Evolutionary conservation across 495 filamentous ascomycete genomes (phyloP).

Genomic region (Neurospora tetrasperma): DNA sequence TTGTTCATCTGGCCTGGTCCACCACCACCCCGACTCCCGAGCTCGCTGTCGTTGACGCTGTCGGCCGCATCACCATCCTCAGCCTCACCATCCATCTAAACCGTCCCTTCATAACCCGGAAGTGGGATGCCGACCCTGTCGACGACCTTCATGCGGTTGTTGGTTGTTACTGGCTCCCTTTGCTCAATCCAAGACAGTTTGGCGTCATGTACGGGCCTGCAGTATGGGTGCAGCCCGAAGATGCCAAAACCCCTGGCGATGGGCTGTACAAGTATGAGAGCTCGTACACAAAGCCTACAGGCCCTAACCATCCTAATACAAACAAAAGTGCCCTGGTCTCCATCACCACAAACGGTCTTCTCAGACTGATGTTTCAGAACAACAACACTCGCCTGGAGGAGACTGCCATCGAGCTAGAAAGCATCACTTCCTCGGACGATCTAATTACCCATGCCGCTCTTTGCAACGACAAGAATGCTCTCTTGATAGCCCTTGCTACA

Average conservation of each 20-base stretch:
- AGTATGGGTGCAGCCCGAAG: constrained; percentile 27
- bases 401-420: constrained; percentile 57
- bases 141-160: constrained; percentile 70
- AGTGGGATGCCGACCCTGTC: constrained; percentile 46
- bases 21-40: constrained; percentile 54
- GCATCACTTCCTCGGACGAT: constrained; percentile 54
- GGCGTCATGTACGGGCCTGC: constrained; percentile 35
- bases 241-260: not conserved
- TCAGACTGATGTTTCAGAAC: constrained; percentile 55
- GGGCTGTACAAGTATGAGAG: constrained; percentile 33
- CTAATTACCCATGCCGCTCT: constrained; percentile 73
- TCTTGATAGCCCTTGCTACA: constrained; percentile 57
- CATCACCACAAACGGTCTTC: constrained; percentile 57
- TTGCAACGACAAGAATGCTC: constrained; percentile 57
- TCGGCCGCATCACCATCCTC: constrained; percentile 63
- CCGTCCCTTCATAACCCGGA: constrained; percentile 45
- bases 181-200: constrained; percentile 32
- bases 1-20: constrained; percentile 74
- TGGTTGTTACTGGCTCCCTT: constrained; percentile 72
- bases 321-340: constrained; percentile 58
- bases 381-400: constrained; percentile 55
- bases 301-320: constrained; percentile 56
- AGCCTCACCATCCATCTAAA: constrained; percentile 54
- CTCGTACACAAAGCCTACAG: constrained; percentile 43
- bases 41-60: constrained; percentile 63